A percentile compares a stretch with the other conserved stretches of the same genome.
phyloP scores from a whole-genome alignment of 2,329 filamentous ascomycete species.

The Fusarium sp. region DNA sequence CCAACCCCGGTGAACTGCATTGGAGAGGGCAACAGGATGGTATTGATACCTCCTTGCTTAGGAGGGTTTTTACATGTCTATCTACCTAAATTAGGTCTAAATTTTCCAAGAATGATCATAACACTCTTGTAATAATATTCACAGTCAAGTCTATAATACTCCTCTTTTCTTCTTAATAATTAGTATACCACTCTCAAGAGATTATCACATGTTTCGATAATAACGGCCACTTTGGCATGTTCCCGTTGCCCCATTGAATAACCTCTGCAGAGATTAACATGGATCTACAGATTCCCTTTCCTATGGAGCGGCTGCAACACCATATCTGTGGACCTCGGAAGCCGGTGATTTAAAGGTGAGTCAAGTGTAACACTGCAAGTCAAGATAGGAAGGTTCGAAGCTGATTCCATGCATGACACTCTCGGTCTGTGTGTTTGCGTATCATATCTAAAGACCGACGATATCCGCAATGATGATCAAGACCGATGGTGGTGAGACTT shows the following conservation, averaged over 20 bases:
- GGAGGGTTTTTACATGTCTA: neutral
- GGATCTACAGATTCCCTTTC: neutral
- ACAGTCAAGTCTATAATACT: neutral
- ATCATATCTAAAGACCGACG: neutral
- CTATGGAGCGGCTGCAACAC: neutral
- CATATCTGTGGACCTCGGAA: neutral
- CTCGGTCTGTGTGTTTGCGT: neutral
- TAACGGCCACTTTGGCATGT: neutral
- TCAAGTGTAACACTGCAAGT: neutral
- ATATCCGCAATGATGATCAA: conserved; percentile 1
- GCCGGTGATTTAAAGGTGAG: neutral
- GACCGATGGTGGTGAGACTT: neutral
- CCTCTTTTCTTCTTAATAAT: neutral
- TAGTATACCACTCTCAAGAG: neutral
- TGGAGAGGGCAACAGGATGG: neutral
- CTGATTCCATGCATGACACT: neutral
- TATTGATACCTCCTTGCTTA: neutral
- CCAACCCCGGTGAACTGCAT: neutral
- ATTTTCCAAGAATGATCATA: neutral
- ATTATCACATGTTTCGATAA: neutral
- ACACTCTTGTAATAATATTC: neutral
- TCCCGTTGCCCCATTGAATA: neutral
- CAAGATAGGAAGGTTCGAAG: neutral
- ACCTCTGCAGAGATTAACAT: neutral
- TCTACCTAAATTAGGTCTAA: neutral